Conservation (phyloP, 2,329 filamentous ascomycete genomes). For the Ilyonectria mors-panacis region DNA sequence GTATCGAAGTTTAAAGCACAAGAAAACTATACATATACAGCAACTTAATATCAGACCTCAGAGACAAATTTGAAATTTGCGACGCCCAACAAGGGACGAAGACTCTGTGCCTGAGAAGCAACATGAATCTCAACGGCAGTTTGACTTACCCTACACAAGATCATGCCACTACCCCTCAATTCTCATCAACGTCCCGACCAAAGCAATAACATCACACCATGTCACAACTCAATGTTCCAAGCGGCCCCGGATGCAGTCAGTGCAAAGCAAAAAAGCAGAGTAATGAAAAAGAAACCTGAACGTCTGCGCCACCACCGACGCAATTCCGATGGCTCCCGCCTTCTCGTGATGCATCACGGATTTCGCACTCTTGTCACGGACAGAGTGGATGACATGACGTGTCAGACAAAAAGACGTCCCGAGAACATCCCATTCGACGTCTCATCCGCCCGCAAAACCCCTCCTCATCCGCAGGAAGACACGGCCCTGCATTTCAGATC, state of each 20-base stretch:
- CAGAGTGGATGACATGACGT: conserved; percentile 29
- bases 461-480: conserved; percentile 16
- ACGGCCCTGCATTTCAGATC: conserved; percentile 23
- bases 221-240: not conserved
- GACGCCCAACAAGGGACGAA: not conserved
- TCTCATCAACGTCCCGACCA: not conserved
- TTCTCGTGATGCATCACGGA: conserved; percentile 21
- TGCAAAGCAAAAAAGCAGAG: conserved; percentile 4
- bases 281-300: not conserved
- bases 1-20: not conserved
- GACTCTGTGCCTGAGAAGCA: not conserved
- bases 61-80: too few relatives aligned
- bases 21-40: too few relatives aligned
- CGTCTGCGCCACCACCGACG: not conserved
- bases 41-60: too few relatives aligned
- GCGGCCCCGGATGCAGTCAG: not conserved
- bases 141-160: conserved; percentile 14
- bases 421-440: not conserved
- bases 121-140: not conserved
- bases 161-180: not conserved
- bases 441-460: conserved; percentile 13
- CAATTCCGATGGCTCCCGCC: not conserved
- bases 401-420: conserved; percentile 29
- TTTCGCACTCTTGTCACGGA: not conserved
- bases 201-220: conserved; percentile 8